Conservation (phyloP, 345 rosid genomes). For the Corchorus olitorius region DNA sequence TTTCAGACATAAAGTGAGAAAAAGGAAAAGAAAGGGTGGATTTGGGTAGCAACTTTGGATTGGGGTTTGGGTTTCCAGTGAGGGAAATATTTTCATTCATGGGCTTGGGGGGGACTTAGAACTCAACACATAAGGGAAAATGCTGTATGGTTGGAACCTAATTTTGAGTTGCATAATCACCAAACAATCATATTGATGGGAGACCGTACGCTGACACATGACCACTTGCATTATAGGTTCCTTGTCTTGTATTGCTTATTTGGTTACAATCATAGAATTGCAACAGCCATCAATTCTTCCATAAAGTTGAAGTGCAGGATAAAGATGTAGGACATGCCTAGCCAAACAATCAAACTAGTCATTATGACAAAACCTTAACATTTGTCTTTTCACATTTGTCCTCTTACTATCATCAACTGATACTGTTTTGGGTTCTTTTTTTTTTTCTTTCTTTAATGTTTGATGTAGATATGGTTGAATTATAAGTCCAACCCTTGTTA, state of each 20-base stretch:
- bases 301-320: conserved; percentile 41
- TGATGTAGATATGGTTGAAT: conserved; percentile 11
- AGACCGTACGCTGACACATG: conserved; percentile 31
- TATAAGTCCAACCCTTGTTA: neutral
- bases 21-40: neutral
- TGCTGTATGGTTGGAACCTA: conserved; percentile 6
- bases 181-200: conserved; percentile 23
- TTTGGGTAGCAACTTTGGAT: neutral
- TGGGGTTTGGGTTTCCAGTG: neutral
- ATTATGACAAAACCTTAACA: conserved; percentile 91
- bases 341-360: conserved; percentile 49
- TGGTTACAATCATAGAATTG: conserved; percentile 48
- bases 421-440: conserved; percentile 19
- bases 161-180: conserved; percentile 17
- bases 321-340: conserved; percentile 59
- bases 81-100: neutral
- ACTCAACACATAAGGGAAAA: neutral
- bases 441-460: neutral
- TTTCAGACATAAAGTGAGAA: neutral
- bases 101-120: neutral
- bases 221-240: conserved; percentile 37
- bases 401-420: conserved; percentile 34
- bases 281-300: conserved; percentile 38
- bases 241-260: conserved; percentile 50
- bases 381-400: conserved; percentile 96